A percentile compares a stretch with the other conserved stretches of the same genome.
Conservation (phyloP, 257 asterid genomes). For the Solanum etuberosum region DNA sequence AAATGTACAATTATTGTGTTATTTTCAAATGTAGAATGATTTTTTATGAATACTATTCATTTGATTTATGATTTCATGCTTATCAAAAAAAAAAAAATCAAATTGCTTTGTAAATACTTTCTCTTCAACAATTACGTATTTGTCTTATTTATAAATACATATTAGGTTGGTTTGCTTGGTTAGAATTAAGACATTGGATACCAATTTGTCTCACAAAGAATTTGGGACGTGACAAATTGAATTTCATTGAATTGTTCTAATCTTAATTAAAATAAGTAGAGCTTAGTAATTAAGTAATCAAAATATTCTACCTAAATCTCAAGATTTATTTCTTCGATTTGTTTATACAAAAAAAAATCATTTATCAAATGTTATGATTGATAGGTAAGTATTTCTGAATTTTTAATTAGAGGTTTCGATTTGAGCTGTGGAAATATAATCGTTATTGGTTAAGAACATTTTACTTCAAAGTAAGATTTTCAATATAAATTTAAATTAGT, state of each 20-base stretch:
- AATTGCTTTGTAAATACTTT: neutral
- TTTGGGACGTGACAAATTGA: neutral
- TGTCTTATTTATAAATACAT: neutral
- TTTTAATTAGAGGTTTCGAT: neutral
- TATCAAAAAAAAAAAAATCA: neutral
- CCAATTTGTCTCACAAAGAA: neutral
- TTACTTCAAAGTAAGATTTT: neutral
- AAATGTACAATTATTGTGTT: too few species aligned
- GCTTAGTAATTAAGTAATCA: neutral
- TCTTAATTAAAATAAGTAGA: neutral
- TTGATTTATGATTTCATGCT: neutral
- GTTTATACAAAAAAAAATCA: too few species aligned
- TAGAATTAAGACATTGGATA: neutral
- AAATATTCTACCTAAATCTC: neutral
- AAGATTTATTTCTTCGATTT: neutral
- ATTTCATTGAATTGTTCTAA: neutral
- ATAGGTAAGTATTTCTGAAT: neutral
- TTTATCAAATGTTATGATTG: neutral
- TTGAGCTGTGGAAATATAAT: neutral
- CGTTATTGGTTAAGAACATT: neutral
- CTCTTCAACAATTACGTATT: neutral
- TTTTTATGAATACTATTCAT: neutral
- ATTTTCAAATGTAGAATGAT: too few species aligned
- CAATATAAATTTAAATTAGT: neutral
- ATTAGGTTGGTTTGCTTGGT: neutral